Evolutionary conservation across 495 filamentous ascomycete species (phyloP).

Genomic region (Pyrenula massariospora): DNA sequence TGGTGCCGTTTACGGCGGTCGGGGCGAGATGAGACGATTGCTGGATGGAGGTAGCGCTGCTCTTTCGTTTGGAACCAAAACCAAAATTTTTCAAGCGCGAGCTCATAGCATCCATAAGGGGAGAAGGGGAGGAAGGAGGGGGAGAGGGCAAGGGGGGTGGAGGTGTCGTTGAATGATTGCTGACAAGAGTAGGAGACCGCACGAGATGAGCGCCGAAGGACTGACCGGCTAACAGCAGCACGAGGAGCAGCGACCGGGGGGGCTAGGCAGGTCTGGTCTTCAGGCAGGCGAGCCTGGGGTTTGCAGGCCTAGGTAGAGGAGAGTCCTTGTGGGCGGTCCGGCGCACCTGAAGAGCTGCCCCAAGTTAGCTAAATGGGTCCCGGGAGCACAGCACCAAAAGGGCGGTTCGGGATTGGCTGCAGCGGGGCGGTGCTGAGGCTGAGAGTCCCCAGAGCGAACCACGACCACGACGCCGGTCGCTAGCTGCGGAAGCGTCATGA

Average conservation of each 20-base stretch:
- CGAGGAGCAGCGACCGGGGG: background rate
- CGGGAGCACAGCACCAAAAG: background rate
- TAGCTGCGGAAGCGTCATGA: background rate
- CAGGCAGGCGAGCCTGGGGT: too few relatives aligned
- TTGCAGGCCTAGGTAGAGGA: too few relatives aligned
- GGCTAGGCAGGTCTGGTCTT: too few relatives aligned
- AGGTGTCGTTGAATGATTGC: slow-evolving; percentile 1
- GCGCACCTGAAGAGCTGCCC: too few relatives aligned
- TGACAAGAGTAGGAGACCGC: background rate
- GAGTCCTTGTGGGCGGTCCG: too few relatives aligned
- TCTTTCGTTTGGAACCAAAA: slow-evolving; percentile 34
- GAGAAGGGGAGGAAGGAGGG: slow-evolving; percentile 7
- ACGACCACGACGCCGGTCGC: background rate
- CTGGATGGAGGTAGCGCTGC: slow-evolving; percentile 12
- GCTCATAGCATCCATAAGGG: slow-evolving; percentile 35
- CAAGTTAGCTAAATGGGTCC: background rate
- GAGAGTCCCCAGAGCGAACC: background rate
- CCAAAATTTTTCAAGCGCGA: slow-evolving; percentile 35
- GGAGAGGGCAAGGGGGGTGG: slow-evolving; percentile 5
- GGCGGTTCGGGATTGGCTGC: background rate
- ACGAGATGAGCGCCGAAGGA: background rate
- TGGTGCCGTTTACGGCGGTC: slow-evolving; percentile 22
- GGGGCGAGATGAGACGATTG: slow-evolving; percentile 13
- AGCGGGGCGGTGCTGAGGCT: background rate
- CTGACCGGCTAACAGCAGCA: background rate